These are phyloP conservation scores for Penicillium sp. DNA, from an alignment of 2,329 filamentous ascomycete genomes.

Conservation along the genomic window DNA sequence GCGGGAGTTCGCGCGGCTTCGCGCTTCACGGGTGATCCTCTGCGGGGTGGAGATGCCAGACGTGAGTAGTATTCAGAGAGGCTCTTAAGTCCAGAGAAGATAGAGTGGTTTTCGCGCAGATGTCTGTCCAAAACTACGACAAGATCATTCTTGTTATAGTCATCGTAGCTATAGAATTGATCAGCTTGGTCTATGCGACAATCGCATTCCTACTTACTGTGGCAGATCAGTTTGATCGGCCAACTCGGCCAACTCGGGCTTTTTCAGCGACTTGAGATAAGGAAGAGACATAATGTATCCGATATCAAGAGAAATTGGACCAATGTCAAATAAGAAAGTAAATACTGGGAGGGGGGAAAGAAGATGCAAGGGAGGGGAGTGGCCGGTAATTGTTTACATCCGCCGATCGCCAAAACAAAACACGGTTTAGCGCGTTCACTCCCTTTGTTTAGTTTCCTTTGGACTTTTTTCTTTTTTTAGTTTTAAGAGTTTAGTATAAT, in stretches of 20 bases:
- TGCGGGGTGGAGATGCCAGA: conserved; percentile 36
- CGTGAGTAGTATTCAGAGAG: conserved; percentile 74
- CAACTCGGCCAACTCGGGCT: conserved; percentile 72
- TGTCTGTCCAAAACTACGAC: conserved; percentile 71
- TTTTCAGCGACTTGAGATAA: conserved; percentile 79
- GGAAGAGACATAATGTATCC: conserved; percentile 61
- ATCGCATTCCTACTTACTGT: conserved; percentile 58
- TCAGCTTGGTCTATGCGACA: conserved; percentile 10
- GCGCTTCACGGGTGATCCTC: conserved; percentile 50
- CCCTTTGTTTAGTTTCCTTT: conserved; percentile 9
- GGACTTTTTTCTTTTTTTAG: neutral
- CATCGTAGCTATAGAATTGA: conserved; percentile 57
- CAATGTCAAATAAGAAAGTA: conserved; percentile 16
- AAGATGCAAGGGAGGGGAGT: conserved; percentile 21
- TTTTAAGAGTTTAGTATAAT: neutral
- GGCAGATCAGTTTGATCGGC: conserved; percentile 68
- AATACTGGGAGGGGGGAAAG: conserved; percentile 7
- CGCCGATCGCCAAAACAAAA: conserved; percentile 30
- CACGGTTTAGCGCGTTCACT: conserved; percentile 24
- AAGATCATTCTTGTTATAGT: conserved; percentile 74
- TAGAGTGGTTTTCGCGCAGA: conserved; percentile 66
- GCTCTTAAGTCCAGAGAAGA: conserved; percentile 61
- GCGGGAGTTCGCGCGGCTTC: conserved; percentile 36
- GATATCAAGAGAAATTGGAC: conserved; percentile 7
- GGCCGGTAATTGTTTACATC: conserved; percentile 33